Base-by-base conservation (phyloP, 2,329 filamentous ascomycete genomes). In the Diaporthe caulivora region DNA sequence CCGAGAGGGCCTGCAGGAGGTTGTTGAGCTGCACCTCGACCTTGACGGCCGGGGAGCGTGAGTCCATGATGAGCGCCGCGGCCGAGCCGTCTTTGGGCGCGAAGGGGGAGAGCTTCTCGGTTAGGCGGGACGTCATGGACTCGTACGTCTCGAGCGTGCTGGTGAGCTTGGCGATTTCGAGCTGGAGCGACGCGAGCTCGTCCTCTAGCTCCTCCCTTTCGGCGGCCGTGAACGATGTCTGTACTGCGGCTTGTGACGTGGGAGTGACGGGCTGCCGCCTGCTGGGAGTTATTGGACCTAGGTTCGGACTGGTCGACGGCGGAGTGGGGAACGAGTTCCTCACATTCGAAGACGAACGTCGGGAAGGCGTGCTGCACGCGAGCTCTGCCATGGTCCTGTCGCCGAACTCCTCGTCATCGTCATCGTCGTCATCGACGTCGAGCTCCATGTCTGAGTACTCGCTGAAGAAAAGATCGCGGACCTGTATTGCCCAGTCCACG, bases 251-350 rank as follows among this genome's bases (percentile, higher is more conserved):
- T 70, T 85, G 79, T 0, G 81, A 81, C 2, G 72, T 75, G 2
- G 81, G 79, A 21, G 80, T 79, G 0, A 76, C 55, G 1, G 76
- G 75, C 0, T 75, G 76, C 0, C 76, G 77, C 1, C 82, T 84
- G 53, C 78, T 83, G 0, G 87, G 87, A 1, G 86, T 85, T 0
- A 78, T 73, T 0, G 80, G 79, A 6, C 76, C 76, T 2, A 79
- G 74, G 76, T 81, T 76, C 1, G 87, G 87, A 54, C 89, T 91
- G 0, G 89, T 91, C 2, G 86, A 84, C 1, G 89, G 89, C 0
- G 89, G 89, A 0, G 88, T 89, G 6, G 86, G 86, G 75, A 90
- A 90, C 0, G 87, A 89, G n/a, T 80, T 78, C 57, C 81, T 79
- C 54, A 81, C 79, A 24, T 75, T 40, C 21, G 82, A 78, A 2